These are phyloP conservation scores for Myxozyma lipomycoides DNA, from an alignment of 805 yeast species.

Conservation along the genomic window DNA sequence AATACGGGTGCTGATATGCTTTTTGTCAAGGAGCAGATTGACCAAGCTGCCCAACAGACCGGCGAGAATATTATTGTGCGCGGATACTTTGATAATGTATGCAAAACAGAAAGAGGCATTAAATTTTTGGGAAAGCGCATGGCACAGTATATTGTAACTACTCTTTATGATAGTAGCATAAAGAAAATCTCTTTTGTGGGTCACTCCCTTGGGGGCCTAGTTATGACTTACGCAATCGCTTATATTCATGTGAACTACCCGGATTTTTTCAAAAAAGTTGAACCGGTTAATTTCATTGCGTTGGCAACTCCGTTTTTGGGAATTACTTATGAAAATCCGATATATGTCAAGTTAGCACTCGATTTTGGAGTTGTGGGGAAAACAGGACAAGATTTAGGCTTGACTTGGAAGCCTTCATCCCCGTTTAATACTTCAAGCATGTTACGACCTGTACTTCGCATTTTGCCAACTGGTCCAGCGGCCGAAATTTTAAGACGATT, in stretches of 20 bases:
- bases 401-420: conserved; percentile 43
- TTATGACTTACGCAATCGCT: conserved; percentile 86
- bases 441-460: conserved; percentile 61
- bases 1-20: conserved; percentile 88
- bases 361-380: conserved; percentile 87
- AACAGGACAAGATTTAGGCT: conserved; percentile 86
- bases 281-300: conserved; percentile 75
- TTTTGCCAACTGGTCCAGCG: conserved; percentile 74
- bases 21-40: conserved; percentile 76
- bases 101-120: conserved; percentile 86
- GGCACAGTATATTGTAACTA: conserved; percentile 59
- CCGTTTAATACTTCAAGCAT: conserved; percentile 17
- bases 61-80: conserved; percentile 70
- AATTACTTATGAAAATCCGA: conserved; percentile 80
- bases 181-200: conserved; percentile 71
- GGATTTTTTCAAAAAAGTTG: conserved; percentile 57
- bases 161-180: conserved; percentile 40
- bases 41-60: conserved; percentile 42
- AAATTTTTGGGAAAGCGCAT: conserved; percentile 77
- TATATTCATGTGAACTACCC: conserved; percentile 63
- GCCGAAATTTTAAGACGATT: conserved; percentile 60
- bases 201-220: conserved; percentile 90
- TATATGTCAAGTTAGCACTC: conserved; percentile 74
- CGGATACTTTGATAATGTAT: conserved; percentile 78
- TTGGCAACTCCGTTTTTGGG: conserved; percentile 90